Conservation (phyloP, 2,329 filamentous ascomycete genomes). For the Venturia asperata region DNA sequence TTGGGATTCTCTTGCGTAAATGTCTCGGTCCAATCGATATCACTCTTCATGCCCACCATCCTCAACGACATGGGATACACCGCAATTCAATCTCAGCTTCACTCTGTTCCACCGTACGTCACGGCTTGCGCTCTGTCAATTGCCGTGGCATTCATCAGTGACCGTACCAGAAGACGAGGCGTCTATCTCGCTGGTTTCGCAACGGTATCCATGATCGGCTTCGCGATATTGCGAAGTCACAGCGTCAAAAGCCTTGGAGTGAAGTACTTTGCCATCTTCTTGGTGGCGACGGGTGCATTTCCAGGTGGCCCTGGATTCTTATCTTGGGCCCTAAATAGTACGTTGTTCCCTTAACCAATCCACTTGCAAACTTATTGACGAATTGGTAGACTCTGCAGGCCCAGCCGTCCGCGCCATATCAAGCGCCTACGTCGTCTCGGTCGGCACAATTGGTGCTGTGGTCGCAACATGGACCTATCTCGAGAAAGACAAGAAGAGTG, state of each 20-base stretch:
- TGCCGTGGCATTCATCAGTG: constrained; percentile 30
- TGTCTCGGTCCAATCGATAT: constrained; percentile 49
- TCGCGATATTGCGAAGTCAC: constrained; percentile 44
- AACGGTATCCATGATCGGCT: constrained; percentile 43
- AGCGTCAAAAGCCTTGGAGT: constrained; percentile 34
- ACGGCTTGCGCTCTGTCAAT: constrained; percentile 33
- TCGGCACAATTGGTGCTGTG: constrained; percentile 52
- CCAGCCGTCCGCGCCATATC: constrained; percentile 51
- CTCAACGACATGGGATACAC: constrained; percentile 34
- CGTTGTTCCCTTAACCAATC: constrained; percentile 9
- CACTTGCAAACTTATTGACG: constrained; percentile 15
- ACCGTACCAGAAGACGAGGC: constrained; percentile 34
- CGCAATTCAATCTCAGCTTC: constrained; percentile 33
- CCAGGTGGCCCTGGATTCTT: constrained; percentile 53
- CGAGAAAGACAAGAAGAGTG: constrained; percentile 36
- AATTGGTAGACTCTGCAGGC: constrained; percentile 43
- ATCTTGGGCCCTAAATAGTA: constrained; percentile 52
- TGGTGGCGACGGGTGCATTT: constrained; percentile 51
- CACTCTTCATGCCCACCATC: constrained; percentile 36
- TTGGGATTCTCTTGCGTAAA: constrained; percentile 54
- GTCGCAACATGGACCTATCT: constrained; percentile 53
- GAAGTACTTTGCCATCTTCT: constrained; percentile 48
- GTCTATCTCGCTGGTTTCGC: constrained; percentile 33
- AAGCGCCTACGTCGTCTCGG: constrained; percentile 47
- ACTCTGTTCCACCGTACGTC: constrained; percentile 35